Evolutionary conservation across 129 eudicot species (phyloP).

Genomic region (Solidago caesia): DNA sequence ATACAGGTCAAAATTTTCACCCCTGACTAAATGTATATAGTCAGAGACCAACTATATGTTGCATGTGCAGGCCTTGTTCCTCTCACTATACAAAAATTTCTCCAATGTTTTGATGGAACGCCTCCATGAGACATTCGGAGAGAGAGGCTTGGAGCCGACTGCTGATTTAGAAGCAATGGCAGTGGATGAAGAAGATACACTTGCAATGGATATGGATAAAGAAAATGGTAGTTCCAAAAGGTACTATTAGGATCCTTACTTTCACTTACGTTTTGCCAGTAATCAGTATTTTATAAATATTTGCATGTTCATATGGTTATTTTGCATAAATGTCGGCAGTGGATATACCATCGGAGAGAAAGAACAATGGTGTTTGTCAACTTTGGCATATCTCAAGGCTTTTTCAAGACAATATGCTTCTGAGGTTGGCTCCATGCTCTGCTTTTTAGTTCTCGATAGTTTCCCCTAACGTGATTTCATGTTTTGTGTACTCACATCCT

Average conservation of each 20-base stretch:
- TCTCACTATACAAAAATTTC: conserved; percentile 72
- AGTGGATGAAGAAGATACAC: conserved; percentile 65
- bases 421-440: conserved; percentile 48
- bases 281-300: conserved; percentile 1
- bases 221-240: conserved; percentile 64
- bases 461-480: not conserved
- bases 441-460: not conserved
- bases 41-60: not conserved
- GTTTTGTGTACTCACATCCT: not conserved
- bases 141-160: conserved; percentile 39
- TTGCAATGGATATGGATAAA: conserved; percentile 77
- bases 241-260: conserved; percentile 25
- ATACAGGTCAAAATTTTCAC: not conserved
- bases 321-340: conserved; percentile 15
- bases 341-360: conserved; percentile 62
- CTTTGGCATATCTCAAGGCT: conserved; percentile 89
- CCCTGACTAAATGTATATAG: not conserved
- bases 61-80: conserved; percentile 59
- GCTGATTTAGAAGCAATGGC: conserved; percentile 72
- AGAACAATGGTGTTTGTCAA: conserved; percentile 90
- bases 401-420: conserved; percentile 94
- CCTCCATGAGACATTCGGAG: conserved; percentile 54
- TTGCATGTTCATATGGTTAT: not conserved
- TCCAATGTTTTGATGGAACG: conserved; percentile 55
- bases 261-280: not conserved